Evolutionary conservation across 2,329 filamentous ascomycete genomes (phyloP), one percentile per base, ranked within the genome.

Genomic region (Pestalotiopsis sp.): DNA sequence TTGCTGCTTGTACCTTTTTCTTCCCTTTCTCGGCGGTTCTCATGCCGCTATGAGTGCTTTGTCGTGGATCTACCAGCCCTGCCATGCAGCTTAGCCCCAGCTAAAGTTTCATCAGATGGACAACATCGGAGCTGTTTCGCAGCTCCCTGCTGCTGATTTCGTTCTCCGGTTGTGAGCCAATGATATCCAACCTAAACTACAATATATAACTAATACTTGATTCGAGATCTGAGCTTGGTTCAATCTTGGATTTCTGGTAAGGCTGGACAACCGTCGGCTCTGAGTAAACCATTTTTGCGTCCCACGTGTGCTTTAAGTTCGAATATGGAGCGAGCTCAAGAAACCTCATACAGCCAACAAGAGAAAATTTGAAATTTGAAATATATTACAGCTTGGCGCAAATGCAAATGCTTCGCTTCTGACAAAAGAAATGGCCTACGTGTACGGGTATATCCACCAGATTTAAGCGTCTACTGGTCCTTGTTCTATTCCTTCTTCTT

Each of bases 391-490:
- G 44, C 26, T 17, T n/a, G 64, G 30, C 39, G 44, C 20, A 44
- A 64, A 48, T 24, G 14, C 22, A 22, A 52, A 64, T 52, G n/a
- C 38, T 13, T 48, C 40, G 48, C 44, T 39, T 44, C 40, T 11
- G 14, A 52, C 17, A 52, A 39, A 40, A n/a, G 14, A 22, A 38
- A 65, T 44, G 11, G 22, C 56, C 40, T 64, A 64, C 44, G 65
- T 58, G n/a, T 38, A 48, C 52, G 64, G 67, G 67, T 68, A 68
- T 68, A 60, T 52, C 56, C 44, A 58, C 44, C 22, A 56, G 44
- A 67, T 60, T 59, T 13, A 60, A 58, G 39, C 17, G 39, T 55
- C 40, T 59, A 40, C 44, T 56, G 24, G 30, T 44, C 64, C 61
- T 65, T 30, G 9, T 65, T 65, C 63, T 44, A 26, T 14, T 44